Conservation (phyloP, 345 rosid species). For the Garcia nutans region DNA sequence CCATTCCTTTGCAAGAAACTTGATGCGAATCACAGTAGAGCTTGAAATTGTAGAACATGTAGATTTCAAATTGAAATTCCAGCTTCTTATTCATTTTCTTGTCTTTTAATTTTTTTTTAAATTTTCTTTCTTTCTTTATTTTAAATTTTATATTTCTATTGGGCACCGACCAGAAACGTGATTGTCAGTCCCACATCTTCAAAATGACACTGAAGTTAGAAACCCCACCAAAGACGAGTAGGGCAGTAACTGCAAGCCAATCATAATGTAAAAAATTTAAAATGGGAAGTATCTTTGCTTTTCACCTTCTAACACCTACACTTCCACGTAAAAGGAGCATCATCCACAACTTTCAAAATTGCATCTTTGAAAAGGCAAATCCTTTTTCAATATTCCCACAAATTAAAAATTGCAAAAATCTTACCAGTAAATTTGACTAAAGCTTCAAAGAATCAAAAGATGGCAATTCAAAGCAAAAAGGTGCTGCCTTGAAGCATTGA, state of each 20-base stretch:
- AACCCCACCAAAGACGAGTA: background rate
- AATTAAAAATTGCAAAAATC: background rate
- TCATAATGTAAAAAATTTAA: background rate
- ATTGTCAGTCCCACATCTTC: background rate
- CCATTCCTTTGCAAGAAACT: no score
- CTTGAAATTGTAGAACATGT: no score
- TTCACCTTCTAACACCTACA: background rate
- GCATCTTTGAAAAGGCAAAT: background rate
- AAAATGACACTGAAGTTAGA: background rate
- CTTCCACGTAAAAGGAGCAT: background rate
- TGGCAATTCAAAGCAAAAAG: background rate
- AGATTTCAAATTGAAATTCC: no score
- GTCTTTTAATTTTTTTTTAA: no score
- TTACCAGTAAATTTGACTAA: background rate
- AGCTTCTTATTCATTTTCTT: no score
- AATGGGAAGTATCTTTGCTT: background rate
- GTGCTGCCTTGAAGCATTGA: background rate
- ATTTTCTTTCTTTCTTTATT: no score
- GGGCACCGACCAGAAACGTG: background rate
- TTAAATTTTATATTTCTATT: no score
- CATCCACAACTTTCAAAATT: background rate
- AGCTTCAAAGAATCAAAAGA: background rate
- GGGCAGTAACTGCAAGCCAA: background rate
- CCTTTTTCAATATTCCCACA: background rate
- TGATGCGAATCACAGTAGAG: no score